These are phyloP conservation scores for Melanopsichium pennsylvanicum DNA, from an alignment of 1,284 basidiomycete species.

Conservation along the genomic window DNA sequence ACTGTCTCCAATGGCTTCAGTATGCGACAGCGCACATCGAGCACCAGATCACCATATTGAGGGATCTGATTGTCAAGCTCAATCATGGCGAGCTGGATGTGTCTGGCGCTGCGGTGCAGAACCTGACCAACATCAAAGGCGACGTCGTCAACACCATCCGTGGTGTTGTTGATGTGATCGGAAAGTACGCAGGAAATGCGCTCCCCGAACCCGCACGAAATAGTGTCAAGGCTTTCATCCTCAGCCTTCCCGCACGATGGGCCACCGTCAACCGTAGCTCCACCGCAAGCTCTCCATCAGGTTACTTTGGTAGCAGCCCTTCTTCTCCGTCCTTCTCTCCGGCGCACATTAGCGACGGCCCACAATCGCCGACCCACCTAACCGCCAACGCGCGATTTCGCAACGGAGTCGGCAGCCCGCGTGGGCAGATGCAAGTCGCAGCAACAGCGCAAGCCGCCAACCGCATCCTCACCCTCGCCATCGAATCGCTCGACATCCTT, in stretches of 20 bases:
- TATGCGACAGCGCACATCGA: slow-evolving; percentile 88
- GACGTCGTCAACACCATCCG: slow-evolving; percentile 86
- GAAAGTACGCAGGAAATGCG: slow-evolving; percentile 81
- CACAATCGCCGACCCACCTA: slow-evolving; percentile 34
- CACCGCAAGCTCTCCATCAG: slow-evolving; percentile 24
- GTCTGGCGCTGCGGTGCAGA: slow-evolving; percentile 46
- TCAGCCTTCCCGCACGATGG: slow-evolving; percentile 83
- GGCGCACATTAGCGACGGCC: slow-evolving; percentile 42
- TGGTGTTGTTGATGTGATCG: slow-evolving; percentile 86
- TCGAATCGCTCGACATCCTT: slow-evolving; percentile 90
- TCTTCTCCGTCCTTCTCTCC: slow-evolving; percentile 56
- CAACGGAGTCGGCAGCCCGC: slow-evolving; percentile 21
- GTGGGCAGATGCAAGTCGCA: slow-evolving; percentile 48
- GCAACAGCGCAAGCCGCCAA: slow-evolving; percentile 74
- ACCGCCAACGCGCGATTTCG: slow-evolving; percentile 25
- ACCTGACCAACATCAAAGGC: slow-evolving; percentile 75
- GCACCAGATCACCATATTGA: slow-evolving; percentile 81
- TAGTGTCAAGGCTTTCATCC: slow-evolving; percentile 80
- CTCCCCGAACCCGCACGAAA: slow-evolving; percentile 82
- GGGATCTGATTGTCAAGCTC: slow-evolving; percentile 66
- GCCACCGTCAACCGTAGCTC: slow-evolving; percentile 67
- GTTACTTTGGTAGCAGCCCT: slow-evolving; percentile 54
- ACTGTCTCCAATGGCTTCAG: slow-evolving; percentile 86
- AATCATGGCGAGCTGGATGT: slow-evolving; percentile 58
- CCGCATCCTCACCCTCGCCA: slow-evolving; percentile 81